A percentile compares a stretch with the other conserved stretches of the same genome.
Evolutionary conservation across 1,284 basidiomycete genomes (phyloP).

Genomic region (Ustilago trichophora): DNA sequence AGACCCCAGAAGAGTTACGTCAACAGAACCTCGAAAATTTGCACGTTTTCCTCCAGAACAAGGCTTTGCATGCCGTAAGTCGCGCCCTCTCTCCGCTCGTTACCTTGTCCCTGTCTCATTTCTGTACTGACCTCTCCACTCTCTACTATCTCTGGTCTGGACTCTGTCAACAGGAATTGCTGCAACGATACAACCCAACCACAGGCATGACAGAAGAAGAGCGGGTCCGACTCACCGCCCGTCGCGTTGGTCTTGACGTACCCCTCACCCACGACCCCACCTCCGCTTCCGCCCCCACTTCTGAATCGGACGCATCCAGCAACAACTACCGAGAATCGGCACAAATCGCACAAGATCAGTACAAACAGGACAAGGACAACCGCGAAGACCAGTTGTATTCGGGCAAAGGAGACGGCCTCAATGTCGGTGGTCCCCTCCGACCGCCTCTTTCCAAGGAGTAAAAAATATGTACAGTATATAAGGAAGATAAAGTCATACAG

Average conservation of each 20-base stretch:
- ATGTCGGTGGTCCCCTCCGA: conserved; percentile 39
- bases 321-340: conserved; percentile 36
- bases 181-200: conserved; percentile 79
- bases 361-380: conserved; percentile 36
- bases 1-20: conserved; percentile 23
- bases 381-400: conserved; percentile 40
- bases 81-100: conserved; percentile 20
- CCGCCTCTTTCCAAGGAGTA: conserved; percentile 34
- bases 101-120: neutral
- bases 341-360: conserved; percentile 37
- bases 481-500: no score
- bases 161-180: conserved; percentile 70
- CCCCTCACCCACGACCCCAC: conserved; percentile 24
- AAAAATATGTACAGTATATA: no score
- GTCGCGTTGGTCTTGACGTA: conserved; percentile 78
- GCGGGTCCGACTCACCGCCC: conserved; percentile 81
- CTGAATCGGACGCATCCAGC: neutral
- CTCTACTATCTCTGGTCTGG: conserved; percentile 69
- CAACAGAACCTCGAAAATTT: conserved; percentile 71
- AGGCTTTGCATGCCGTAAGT: conserved; percentile 73
- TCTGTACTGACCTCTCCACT: neutral
- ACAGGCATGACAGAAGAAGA: conserved; percentile 81
- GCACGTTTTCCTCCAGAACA: conserved; percentile 77
- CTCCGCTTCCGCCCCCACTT: neutral
- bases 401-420: conserved; percentile 40